phyloP scores from a whole-genome alignment of 2,329 filamentous ascomycete genomes.

The Neonectria punicea region DNA sequence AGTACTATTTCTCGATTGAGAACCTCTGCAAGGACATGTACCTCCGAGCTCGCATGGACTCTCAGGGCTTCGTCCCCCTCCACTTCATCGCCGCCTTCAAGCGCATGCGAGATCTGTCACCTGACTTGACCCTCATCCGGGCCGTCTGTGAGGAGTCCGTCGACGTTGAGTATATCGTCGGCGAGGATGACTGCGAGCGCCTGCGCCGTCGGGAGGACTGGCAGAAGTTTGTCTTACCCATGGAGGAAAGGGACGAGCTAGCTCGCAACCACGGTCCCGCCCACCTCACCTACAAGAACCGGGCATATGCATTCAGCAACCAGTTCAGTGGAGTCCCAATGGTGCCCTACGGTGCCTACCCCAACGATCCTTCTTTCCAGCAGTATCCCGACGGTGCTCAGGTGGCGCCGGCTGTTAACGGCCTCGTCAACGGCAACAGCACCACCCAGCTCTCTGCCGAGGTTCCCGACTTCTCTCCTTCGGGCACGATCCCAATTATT shows the following conservation, averaged over 20 bases:
- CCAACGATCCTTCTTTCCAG: conserved; percentile 43
- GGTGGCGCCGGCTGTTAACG: conserved; percentile 52
- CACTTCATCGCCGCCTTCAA: conserved; percentile 86
- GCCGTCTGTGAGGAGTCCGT: conserved; percentile 78
- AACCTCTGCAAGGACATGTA: conserved; percentile 95
- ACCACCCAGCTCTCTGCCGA: conserved; percentile 51
- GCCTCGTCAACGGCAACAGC: conserved; percentile 42
- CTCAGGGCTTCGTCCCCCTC: conserved; percentile 88
- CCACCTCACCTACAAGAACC: conserved; percentile 51
- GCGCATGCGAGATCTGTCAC: conserved; percentile 62
- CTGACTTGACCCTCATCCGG: conserved; percentile 78
- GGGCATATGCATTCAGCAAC: conserved; percentile 41
- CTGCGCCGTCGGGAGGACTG: conserved; percentile 80
- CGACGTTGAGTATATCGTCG: conserved; percentile 78
- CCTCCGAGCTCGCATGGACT: conserved; percentile 91
- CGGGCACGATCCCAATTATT: conserved; percentile 36
- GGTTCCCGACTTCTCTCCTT: conserved; percentile 54
- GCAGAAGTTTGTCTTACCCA: conserved; percentile 80
- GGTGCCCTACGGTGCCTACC: conserved; percentile 46
- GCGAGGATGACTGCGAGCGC: conserved; percentile 81
- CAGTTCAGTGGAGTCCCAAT: conserved; percentile 48
- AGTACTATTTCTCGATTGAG: conserved; percentile 97
- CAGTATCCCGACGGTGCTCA: conserved; percentile 47
- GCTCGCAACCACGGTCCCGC: conserved; percentile 78
- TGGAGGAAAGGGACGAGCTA: conserved; percentile 75